A percentile compares a stretch with the other conserved stretches of the same genome.
These are phyloP conservation scores for Nepenthes alata DNA, from an alignment of 179 eudicot species.

Conservation along the genomic window DNA sequence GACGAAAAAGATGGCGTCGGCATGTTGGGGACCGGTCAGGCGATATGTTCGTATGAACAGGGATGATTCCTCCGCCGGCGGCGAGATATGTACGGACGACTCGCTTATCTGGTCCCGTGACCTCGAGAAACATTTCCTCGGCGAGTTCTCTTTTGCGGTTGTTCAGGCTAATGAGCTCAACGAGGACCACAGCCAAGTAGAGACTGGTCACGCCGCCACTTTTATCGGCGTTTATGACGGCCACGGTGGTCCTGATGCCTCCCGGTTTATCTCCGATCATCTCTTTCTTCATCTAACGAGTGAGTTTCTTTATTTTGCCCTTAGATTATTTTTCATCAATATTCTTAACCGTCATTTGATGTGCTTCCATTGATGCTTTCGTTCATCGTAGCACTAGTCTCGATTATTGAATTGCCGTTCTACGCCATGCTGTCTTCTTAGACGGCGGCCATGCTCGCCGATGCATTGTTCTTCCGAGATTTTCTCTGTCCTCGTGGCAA, in stretches of 20 bases:
- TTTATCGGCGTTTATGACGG: conserved; percentile 79
- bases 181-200: conserved; percentile 78
- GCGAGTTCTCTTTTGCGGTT: conserved; percentile 55
- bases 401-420: no score
- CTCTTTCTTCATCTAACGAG: conserved; percentile 23
- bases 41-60: conserved; percentile 10
- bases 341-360: no score
- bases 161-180: conserved; percentile 46
- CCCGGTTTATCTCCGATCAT: conserved; percentile 38
- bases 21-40: conserved; percentile 18
- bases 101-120: conserved; percentile 48
- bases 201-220: conserved; percentile 37
- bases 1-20: background rate
- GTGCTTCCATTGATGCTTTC: no score
- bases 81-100: conserved; percentile 8
- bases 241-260: conserved; percentile 66
- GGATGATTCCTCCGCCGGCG: background rate
- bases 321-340: no score
- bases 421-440: no score
- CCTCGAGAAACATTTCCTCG: conserved; percentile 45
- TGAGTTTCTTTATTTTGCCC: background rate
- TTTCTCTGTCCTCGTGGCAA: no score
- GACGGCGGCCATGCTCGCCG: no score
- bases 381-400: no score
- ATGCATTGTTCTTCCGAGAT: no score